Evolutionary conservation across 768 basidiomycete genomes (phyloP).

Genomic region (Candolleomyces efflorescens): DNA sequence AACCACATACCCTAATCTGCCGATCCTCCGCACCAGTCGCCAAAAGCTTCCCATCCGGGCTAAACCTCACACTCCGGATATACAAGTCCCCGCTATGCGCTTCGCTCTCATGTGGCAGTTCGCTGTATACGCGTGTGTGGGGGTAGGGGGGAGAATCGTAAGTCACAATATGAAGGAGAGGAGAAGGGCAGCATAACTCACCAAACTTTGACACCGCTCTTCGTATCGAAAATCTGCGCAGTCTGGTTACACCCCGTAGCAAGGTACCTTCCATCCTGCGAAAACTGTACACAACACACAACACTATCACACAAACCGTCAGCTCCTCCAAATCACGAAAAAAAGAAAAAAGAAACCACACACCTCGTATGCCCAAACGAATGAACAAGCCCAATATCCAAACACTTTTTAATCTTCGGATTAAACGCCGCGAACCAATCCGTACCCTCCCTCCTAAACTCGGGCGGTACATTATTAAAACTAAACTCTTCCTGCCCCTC

Average conservation of each 20-base stretch:
- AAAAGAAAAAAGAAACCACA: constrained; percentile 11
- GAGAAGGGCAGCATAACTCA: constrained; percentile 29
- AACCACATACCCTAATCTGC: constrained; percentile 69
- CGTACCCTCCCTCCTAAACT: constrained; percentile 59
- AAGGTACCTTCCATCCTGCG: constrained; percentile 86
- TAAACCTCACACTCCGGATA: constrained; percentile 75
- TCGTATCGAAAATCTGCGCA: constrained; percentile 92
- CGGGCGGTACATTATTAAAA: constrained; percentile 41
- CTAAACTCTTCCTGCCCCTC: constrained; percentile 38
- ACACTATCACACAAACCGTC: constrained; percentile 27
- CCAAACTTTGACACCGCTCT: constrained; percentile 83
- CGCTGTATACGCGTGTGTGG: constrained; percentile 11
- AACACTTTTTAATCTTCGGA: constrained; percentile 61
- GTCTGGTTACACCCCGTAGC: constrained; percentile 97
- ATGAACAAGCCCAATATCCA: constrained; percentile 76
- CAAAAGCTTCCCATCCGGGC: constrained; percentile 86
- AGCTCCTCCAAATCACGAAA: too few relatives aligned
- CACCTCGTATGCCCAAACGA: constrained; percentile 83
- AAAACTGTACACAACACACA: constrained; percentile 91
- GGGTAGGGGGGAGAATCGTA: too few relatives aligned
- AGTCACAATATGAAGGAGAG: too few relatives aligned
- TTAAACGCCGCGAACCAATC: constrained; percentile 91
- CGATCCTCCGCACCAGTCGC: constrained; percentile 97
- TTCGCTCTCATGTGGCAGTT: constrained; percentile 26
- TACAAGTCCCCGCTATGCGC: constrained; percentile 27